Base-by-base conservation (phyloP, 192 early-diverging fungal species). In the Umbelopsis isabellina region DNA sequence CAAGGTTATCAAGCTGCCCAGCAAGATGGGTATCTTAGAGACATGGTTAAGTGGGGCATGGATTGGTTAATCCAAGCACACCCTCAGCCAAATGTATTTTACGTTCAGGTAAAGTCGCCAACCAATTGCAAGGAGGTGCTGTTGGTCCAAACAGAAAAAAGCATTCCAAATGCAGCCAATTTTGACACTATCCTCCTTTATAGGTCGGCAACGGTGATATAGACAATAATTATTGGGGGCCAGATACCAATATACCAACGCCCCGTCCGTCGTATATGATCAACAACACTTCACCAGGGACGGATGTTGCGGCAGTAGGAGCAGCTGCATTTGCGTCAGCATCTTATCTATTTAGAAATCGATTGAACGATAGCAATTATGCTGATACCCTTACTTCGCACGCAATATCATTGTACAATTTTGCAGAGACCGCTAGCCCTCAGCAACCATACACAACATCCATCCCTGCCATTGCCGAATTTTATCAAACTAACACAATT, bases 31-130 rank as follows among this genome's bases (percentile, higher is more conserved):
- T 80, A 86, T 49, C 66, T 88, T 1, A 58, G 72, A 46, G 78
- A 78, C 64, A 86, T 80, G 80, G 46, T 88, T 6, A 82, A 82
- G 48, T 87, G 84, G 84, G 84, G 86, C 30, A 88, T 80, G 53
- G 86, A 88, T 64, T 88, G 86, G 85, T 47, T 88, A 47, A 82
- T 86, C 37, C 84, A 85, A 48, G 85, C 86, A 4, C 86, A 88
- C 70, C 84, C 85, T 51, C 72, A 84, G 25, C 58, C 76, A 51
- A 75, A 85, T 64, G 79, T 78, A 9, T 70, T 88, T 22, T 83
- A 77, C 69, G 85, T 83, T 23, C 83, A 84, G 70, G 84, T 83
- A 73, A 65, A 3, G 21, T 46, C 25, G 12, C 37, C 22, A 20
- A 27, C 13, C 37, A 41, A 41, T 41, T 30, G 27, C 27, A 41